Evolutionary conservation across 768 basidiomycete species (phyloP).

Genomic region (Neoboletus subvelutipes): DNA sequence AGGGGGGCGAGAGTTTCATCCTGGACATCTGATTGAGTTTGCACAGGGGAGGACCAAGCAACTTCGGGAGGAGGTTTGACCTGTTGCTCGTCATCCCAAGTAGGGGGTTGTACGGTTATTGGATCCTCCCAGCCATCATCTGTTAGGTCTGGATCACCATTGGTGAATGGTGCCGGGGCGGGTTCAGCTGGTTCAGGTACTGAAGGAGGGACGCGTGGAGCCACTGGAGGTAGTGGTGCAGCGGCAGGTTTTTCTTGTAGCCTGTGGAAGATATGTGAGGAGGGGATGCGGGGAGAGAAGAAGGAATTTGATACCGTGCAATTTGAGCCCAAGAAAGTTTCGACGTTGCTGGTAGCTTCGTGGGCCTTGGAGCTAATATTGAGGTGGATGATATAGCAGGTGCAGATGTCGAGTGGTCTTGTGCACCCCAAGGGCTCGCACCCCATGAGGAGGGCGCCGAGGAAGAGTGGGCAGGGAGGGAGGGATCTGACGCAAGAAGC

Average conservation of each 20-base stretch:
- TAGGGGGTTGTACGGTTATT: slow-evolving; percentile 62
- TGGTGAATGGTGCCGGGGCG: slow-evolving; percentile 30
- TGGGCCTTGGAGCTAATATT: slow-evolving; percentile 28
- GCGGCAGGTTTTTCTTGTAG: slow-evolving; percentile 64
- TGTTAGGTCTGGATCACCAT: slow-evolving; percentile 37
- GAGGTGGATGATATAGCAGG: slow-evolving; percentile 17
- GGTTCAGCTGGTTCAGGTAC: slow-evolving; percentile 24
- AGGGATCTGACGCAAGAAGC: slow-evolving; percentile 9
- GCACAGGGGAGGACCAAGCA: slow-evolving; percentile 34
- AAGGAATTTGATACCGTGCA: slow-evolving; percentile 46
- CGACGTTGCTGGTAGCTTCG: slow-evolving; percentile 65
- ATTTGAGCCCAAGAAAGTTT: slow-evolving; percentile 88
- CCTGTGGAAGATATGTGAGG: slow-evolving; percentile 34
- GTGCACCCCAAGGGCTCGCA: slow-evolving; percentile 30
- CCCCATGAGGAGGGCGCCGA: slow-evolving; percentile 38
- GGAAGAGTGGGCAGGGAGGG: slow-evolving; percentile 15
- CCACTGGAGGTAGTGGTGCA: slow-evolving; percentile 35
- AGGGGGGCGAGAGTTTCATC: slow-evolving; percentile 18
- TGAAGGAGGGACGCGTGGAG: slow-evolving; percentile 18
- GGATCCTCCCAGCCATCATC: slow-evolving; percentile 67
- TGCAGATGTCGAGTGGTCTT: slow-evolving; percentile 39
- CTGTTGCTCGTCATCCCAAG: slow-evolving; percentile 71
- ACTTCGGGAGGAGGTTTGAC: slow-evolving; percentile 34
- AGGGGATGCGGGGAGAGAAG: background rate
- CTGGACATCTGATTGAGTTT: slow-evolving; percentile 22